Conservation (phyloP, 305 asterid genomes). For the Andrographis paniculata region DNA sequence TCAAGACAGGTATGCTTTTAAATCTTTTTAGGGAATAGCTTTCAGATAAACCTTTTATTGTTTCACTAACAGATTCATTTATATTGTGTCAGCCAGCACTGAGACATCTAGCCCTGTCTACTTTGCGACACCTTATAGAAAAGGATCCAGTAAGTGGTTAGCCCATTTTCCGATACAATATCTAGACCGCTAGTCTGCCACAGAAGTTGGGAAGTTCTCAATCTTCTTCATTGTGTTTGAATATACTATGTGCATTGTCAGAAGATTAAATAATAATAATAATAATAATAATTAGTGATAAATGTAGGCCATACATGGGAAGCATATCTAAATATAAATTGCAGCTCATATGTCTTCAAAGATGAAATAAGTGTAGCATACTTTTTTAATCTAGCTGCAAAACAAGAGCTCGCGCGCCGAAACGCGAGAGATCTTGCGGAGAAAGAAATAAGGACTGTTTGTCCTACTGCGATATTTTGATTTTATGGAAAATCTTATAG, state of each 20-base stretch:
- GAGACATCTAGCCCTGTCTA: conserved; percentile 87
- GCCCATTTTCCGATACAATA: background rate
- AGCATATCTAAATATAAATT: background rate
- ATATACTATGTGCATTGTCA: background rate
- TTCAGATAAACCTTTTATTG: conserved; percentile 14
- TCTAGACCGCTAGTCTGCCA: background rate
- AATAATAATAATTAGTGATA: background rate
- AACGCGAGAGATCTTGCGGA: too few relatives aligned
- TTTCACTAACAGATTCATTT: conserved; percentile 24
- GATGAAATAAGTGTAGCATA: background rate
- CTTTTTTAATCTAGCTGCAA: conserved; percentile 6
- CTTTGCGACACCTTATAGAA: conserved; percentile 95
- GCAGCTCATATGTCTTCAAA: background rate
- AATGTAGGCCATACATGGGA: background rate
- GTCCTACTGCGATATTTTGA: conserved; percentile 8
- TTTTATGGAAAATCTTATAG: conserved; percentile 2
- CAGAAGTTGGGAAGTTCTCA: background rate
- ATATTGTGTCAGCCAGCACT: conserved; percentile 73
- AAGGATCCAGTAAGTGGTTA: conserved; percentile 85
- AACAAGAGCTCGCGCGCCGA: too few relatives aligned
- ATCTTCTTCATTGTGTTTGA: background rate
- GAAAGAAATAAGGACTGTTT: too few relatives aligned
- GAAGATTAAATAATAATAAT: background rate
- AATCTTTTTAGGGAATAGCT: conserved; percentile 16
- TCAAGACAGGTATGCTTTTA: conserved; percentile 76